Conservation (phyloP, 2,329 filamentous ascomycete species). For the Ophiostoma triangulosporum region DNA sequence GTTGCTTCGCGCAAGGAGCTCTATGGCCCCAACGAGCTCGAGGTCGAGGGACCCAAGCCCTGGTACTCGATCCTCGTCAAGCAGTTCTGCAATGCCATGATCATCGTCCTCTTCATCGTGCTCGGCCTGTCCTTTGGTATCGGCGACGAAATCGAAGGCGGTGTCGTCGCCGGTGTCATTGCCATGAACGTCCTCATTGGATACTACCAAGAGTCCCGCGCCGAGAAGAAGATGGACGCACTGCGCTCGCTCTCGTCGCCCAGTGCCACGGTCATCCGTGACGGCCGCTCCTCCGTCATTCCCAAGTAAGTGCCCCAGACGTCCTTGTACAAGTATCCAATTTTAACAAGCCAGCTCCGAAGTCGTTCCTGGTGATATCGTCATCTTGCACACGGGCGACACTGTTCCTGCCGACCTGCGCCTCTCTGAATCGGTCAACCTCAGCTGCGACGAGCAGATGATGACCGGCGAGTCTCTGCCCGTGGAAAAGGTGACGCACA, state of each 20-base stretch:
- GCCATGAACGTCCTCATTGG: conserved; percentile 56
- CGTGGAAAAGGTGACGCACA: conserved; percentile 49
- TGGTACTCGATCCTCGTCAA: conserved; percentile 60
- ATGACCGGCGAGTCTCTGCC: conserved; percentile 65
- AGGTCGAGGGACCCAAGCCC: conserved; percentile 52
- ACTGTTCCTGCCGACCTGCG: conserved; percentile 62
- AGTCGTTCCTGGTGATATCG: conserved; percentile 60
- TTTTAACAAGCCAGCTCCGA: conserved; percentile 30
- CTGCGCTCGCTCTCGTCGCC: conserved; percentile 47
- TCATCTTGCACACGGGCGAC: conserved; percentile 56
- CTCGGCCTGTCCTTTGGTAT: conserved; percentile 60
- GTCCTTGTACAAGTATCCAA: no score
- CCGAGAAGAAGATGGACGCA: conserved; percentile 54
- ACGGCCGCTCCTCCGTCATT: conserved; percentile 43
- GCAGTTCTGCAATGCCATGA: conserved; percentile 68
- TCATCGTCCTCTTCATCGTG: conserved; percentile 53
- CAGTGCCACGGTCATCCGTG: conserved; percentile 47
- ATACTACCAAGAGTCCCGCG: conserved; percentile 50
- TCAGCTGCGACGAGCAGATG: conserved; percentile 65
- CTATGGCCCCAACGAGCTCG: conserved; percentile 57
- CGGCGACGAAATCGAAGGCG: conserved; percentile 28
- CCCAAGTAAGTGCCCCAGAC: conserved; percentile 39
- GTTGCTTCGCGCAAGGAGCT: conserved; percentile 44
- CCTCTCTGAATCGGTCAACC: conserved; percentile 60
- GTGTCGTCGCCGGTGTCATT: conserved; percentile 23